Base-by-base conservation (phyloP, 2,329 filamentous ascomycete genomes). In the Talaromyces pinophilus region DNA sequence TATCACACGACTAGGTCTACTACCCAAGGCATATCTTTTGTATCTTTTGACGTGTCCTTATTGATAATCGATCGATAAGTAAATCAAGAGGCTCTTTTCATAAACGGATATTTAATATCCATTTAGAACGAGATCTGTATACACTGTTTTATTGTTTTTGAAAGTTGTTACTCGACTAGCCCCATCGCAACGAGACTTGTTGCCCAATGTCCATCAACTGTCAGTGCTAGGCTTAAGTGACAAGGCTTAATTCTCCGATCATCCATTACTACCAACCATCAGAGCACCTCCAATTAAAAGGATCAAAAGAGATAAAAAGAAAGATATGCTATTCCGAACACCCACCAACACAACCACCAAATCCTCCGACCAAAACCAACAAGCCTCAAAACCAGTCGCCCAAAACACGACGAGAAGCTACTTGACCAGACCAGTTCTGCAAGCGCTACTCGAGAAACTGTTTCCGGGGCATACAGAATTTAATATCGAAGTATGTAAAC, bases 381-480 rank as follows among this genome's bases (percentile, higher is more conserved):
- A 19, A 57, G 10, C 52, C 52, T 19, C 54, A 10, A 57, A 60
- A 46, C 22, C 25, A 10, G 61, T 67, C 25, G 50, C 66, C 28
- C 71, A 72, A 46, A 67, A 68, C 44, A 67, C 65, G 3, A n/a
- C 66, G 5, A 52, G 33, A 8, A 64, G 60, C 38, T 72, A 72
- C 54, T 59, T 74, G 28, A 63, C 54, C 22, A 67, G 65, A 46
- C 28, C 61, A 19, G 67, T 38, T n/a, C 68, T 74, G 1, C 70
- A 72, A 46, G 63, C 52, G 5, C 62, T 71, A 6, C 67, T 74
- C 15, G 68, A 71, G 38, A 38, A 62, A 15, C 66, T 70, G 15
- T 74, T 74, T 33, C 70, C 71, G 1, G 52, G 40, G 3, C 68
- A 69, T 22, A 71, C 68, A 4, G 60, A 69, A 5, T 63, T 70